A percentile compares a stretch with the other conserved stretches of the same genome.
These are phyloP conservation scores for Amanita jacksonii DNA, from an alignment of 768 basidiomycete genomes.

Conservation along the genomic window DNA sequence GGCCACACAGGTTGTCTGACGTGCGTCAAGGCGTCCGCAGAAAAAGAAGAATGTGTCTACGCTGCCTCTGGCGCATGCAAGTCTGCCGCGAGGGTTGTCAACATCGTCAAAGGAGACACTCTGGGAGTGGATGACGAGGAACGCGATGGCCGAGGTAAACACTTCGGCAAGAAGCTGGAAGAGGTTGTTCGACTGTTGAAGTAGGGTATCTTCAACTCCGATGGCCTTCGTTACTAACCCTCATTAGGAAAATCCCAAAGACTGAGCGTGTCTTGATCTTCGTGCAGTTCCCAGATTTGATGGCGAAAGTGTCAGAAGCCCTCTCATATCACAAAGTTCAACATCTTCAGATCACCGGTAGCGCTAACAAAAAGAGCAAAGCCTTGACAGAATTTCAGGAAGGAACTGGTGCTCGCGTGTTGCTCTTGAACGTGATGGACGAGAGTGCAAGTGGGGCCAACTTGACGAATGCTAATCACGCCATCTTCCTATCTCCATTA, in stretches of 20 bases:
- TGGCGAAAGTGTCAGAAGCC: conserved; percentile 83
- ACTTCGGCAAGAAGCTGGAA: conserved; percentile 79
- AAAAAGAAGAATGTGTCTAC: conserved; percentile 75
- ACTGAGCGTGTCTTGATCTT: conserved; percentile 84
- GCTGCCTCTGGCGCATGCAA: conserved; percentile 59
- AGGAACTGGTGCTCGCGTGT: conserved; percentile 62
- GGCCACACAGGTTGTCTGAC: conserved; percentile 79
- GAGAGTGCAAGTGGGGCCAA: conserved; percentile 94
- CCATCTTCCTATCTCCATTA: conserved; percentile 89
- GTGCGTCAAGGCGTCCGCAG: conserved; percentile 67
- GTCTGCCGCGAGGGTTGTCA: conserved; percentile 72
- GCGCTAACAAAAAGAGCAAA: conserved; percentile 68
- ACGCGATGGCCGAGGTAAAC: conserved; percentile 63
- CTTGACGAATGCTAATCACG: conserved; percentile 88
- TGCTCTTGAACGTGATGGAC: conserved; percentile 88
- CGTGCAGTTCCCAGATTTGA: conserved; percentile 93
- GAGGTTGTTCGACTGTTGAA: conserved; percentile 67
- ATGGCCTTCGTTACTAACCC: conserved; percentile 4
- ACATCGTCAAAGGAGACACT: conserved; percentile 73
- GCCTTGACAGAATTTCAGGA: conserved; percentile 83
- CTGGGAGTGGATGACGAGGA: conserved; percentile 72
- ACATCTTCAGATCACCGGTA: conserved; percentile 76
- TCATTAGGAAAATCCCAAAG: conserved; percentile 57
- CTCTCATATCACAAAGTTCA: conserved; percentile 61
- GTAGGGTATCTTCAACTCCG: conserved; percentile 28